Percentiles rank a stretch among this genome's conserved stretches.
Conservation (phyloP, 371 early-diverging fungal species). For the Rozella allomycis region DNA sequence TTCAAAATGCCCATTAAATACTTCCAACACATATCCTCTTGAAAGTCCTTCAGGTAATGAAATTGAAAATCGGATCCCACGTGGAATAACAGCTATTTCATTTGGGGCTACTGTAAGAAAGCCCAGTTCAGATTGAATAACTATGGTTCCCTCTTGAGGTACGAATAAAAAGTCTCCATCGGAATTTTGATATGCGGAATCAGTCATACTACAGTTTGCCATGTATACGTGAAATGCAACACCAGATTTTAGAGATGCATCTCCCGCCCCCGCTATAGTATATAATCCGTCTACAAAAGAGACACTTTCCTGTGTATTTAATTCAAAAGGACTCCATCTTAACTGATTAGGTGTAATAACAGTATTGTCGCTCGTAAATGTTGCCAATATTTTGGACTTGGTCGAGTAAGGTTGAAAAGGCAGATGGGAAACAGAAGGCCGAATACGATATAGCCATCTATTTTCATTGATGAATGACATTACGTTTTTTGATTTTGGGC, state of each 20-base stretch:
- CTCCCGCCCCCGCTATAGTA: conserved; percentile 73
- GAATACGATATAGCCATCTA: conserved; percentile 89
- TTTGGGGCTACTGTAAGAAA: conserved; percentile 55
- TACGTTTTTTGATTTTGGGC: conserved; percentile 60
- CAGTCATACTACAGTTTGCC: conserved; percentile 50
- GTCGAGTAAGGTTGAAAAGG: conserved; percentile 33
- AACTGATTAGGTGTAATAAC: conserved; percentile 60
- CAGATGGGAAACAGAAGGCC: conserved; percentile 65
- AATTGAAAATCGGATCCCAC: conserved; percentile 68
- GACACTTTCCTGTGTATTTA: conserved; percentile 28
- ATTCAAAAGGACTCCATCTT: conserved; percentile 75
- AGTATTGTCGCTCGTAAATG: conserved; percentile 5
- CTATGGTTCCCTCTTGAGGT: conserved; percentile 74
- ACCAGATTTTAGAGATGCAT: conserved; percentile 49
- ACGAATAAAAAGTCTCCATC: conserved; percentile 86
- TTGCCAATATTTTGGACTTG: no score
- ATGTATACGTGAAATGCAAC: conserved; percentile 64
- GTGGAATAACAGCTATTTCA: conserved; percentile 80
- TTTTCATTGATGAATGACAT: conserved; percentile 1
- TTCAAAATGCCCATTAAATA: conserved; percentile 67
- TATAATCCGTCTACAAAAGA: conserved; percentile 67
- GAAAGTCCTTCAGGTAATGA: conserved; percentile 50
- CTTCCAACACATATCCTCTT: conserved; percentile 78
- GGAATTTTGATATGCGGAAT: conserved; percentile 55
- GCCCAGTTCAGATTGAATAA: conserved; percentile 83